Percentiles rank a stretch among this genome's conserved stretches.
These are phyloP conservation scores for Paramecium sonneborni DNA, from an alignment of 73 alveolate species.

Conservation along the genomic window DNA sequence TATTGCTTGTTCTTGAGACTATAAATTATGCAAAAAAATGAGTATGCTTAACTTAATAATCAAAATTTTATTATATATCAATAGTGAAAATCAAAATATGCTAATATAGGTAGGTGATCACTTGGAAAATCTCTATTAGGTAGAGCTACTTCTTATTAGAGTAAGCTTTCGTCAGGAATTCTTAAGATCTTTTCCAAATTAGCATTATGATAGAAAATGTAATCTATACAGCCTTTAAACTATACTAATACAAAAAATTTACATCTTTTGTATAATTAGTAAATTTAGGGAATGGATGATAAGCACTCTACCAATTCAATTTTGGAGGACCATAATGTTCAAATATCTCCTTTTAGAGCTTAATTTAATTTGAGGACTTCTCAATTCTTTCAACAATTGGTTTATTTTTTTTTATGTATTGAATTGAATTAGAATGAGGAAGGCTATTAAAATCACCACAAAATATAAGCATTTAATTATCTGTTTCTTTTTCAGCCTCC, in stretches of 20 bases:
- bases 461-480: slow-evolving; percentile 1
- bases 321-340: neutral
- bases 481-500: slow-evolving; percentile 1
- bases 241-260: neutral
- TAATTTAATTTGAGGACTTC: neutral
- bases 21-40: neutral
- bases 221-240: slow-evolving; percentile 58
- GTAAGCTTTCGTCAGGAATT: slow-evolving; percentile 28
- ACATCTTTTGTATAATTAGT: slow-evolving; percentile 59
- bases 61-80: neutral
- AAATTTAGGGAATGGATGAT: slow-evolving; percentile 56
- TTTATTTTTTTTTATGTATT: slow-evolving; percentile 1
- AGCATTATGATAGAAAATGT: slow-evolving; percentile 56
- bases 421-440: slow-evolving; percentile 33
- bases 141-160: slow-evolving; percentile 34
- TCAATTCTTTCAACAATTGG: slow-evolving; percentile 6
- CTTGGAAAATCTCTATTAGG: slow-evolving; percentile 51
- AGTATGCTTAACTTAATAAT: neutral
- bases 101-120: slow-evolving; percentile 49
- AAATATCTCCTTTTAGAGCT: neutral
- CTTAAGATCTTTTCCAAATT: neutral
- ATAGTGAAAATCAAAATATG: neutral
- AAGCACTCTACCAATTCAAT: slow-evolving; percentile 44
- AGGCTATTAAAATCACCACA: slow-evolving; percentile 67
- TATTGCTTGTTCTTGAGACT: neutral